phyloP scores from a whole-genome alignment of 345 rosid genomes.

The Citrus australasica region DNA sequence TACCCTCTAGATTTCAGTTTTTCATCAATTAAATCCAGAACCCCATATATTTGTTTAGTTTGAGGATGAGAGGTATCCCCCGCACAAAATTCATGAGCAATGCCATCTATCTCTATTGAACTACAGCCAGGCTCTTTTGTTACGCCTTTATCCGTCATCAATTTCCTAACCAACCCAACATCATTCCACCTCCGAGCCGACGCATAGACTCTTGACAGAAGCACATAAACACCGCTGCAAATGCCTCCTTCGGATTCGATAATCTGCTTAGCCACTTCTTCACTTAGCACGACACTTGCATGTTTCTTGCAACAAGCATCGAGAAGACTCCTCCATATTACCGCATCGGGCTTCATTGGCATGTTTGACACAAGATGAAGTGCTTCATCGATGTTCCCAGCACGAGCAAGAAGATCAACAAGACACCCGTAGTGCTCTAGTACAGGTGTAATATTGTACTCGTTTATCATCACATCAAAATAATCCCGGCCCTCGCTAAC shows the following conservation, averaged over 20 bases:
- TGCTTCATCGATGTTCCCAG: constrained; percentile 68
- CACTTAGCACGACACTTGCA: constrained; percentile 56
- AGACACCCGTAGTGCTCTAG: constrained; percentile 83
- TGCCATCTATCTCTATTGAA: constrained; percentile 65
- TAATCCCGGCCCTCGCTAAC: constrained; percentile 52
- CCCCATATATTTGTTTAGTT: constrained; percentile 50
- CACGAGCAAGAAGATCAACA: constrained; percentile 68
- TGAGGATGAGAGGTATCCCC: constrained; percentile 80
- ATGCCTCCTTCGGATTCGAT: constrained; percentile 39
- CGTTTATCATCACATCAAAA: constrained; percentile 60
- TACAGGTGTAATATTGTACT: constrained; percentile 55
- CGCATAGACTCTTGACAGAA: constrained; percentile 73
- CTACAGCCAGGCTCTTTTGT: constrained; percentile 86
- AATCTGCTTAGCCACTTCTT: constrained; percentile 54
- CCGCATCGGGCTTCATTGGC: constrained; percentile 73
- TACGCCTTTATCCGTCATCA: constrained; percentile 67
- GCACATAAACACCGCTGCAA: constrained; percentile 63
- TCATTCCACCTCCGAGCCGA: constrained; percentile 73
- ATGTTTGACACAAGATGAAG: constrained; percentile 52
- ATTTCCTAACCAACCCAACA: constrained; percentile 62
- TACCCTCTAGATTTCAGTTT: constrained; percentile 43
- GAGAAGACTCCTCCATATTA: constrained; percentile 89
- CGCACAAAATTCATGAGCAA: constrained; percentile 70
- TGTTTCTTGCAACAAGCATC: constrained; percentile 70
- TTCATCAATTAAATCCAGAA: constrained; percentile 53